Evolutionary conservation across 2,329 filamentous ascomycete species (phyloP).

Genomic region (Mycosphaerella arachidis): DNA sequence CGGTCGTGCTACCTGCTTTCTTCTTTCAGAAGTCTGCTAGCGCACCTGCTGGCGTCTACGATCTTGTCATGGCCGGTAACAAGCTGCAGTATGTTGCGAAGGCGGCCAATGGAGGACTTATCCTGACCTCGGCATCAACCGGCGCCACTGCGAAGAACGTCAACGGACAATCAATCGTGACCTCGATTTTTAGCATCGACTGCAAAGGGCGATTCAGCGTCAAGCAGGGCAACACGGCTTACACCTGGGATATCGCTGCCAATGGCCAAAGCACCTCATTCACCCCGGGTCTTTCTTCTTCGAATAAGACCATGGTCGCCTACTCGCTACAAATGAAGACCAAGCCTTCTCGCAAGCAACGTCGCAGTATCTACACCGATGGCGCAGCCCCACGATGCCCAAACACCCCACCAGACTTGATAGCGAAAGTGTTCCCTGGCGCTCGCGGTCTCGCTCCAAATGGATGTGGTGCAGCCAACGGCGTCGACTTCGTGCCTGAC

Average conservation of each 20-base stretch:
- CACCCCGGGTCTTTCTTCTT: not conserved
- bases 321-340: not conserved
- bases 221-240: not conserved
- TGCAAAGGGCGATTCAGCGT: constrained; percentile 9
- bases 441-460: not conserved
- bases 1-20: constrained; percentile 1
- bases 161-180: constrained; percentile 4
- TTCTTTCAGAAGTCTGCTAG: constrained; percentile 4
- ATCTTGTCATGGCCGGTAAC: constrained; percentile 4
- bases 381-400: too few species aligned
- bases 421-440: too few species aligned
- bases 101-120: not conserved
- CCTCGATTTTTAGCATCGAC: constrained; percentile 6
- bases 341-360: not conserved
- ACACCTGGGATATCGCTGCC: constrained; percentile 3
- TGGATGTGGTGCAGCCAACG: constrained; percentile 6
- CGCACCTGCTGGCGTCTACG: constrained; percentile 2
- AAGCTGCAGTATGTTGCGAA: constrained; percentile 6
- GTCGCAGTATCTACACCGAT: too few species aligned
- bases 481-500: constrained; percentile 1
- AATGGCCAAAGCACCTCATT: not conserved
- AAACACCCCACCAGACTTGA: too few species aligned
- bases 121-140: constrained; percentile 5
- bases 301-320: not conserved
- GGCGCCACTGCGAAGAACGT: not conserved